Conservation (phyloP, 2,329 filamentous ascomycete species). For the Knoxdaviesia proteae region DNA sequence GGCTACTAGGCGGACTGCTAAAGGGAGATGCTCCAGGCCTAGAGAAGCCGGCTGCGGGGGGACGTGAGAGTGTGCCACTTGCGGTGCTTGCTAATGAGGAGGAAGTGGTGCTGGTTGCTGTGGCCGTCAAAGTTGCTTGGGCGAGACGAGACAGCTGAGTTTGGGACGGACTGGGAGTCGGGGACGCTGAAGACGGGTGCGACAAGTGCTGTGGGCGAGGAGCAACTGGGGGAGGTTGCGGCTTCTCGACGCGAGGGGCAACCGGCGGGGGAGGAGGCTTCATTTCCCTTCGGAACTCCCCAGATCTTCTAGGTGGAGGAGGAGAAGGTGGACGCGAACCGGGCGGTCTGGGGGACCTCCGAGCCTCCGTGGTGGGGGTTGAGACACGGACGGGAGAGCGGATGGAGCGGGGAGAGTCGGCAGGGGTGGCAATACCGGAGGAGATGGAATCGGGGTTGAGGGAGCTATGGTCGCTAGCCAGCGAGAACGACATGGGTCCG, state of each 20-base stretch:
- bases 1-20: constrained; percentile 63
- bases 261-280: constrained; percentile 45
- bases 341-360: constrained; percentile 25
- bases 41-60: too few species aligned
- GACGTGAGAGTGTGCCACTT: too few species aligned
- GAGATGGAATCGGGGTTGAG: constrained; percentile 18
- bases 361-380: constrained; percentile 19
- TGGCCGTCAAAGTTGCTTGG: too few species aligned
- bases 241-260: constrained; percentile 54
- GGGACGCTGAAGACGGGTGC: too few species aligned
- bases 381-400: constrained; percentile 11
- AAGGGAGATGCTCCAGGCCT: constrained; percentile 45
- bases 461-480: constrained; percentile 15
- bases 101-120: too few species aligned
- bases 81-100: too few species aligned
- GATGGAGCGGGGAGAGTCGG: constrained; percentile 27
- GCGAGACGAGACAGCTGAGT: too few species aligned
- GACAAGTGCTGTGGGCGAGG: too few species aligned
- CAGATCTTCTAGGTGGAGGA: constrained; percentile 41
- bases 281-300: constrained; percentile 29
- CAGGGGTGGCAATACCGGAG: constrained; percentile 26
- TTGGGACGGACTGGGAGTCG: too few species aligned
- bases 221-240: constrained; percentile 2
- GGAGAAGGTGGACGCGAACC: constrained; percentile 37
- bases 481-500: constrained; percentile 13